These are phyloP conservation scores for Claviceps quebecensis DNA, from an alignment of 2,329 filamentous ascomycete genomes.

Conservation along the genomic window DNA sequence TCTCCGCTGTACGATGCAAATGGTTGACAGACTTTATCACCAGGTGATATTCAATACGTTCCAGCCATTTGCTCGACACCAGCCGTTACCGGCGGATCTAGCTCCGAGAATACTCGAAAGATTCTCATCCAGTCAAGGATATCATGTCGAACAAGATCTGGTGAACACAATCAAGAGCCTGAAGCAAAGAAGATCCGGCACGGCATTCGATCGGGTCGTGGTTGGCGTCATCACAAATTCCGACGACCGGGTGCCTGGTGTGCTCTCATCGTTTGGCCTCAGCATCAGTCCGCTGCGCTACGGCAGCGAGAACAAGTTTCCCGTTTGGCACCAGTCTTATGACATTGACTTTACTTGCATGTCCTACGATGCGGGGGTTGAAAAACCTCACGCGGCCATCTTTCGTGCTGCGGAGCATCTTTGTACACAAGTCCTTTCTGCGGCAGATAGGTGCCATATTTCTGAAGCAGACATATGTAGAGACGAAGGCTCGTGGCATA, in stretches of 20 bases:
- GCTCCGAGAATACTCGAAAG: slow-evolving; percentile 33
- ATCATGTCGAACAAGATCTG: slow-evolving; percentile 33
- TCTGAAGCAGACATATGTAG: slow-evolving; percentile 7
- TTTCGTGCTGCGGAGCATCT: slow-evolving; percentile 39
- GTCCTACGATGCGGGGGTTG: slow-evolving; percentile 47
- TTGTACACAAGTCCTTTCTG: slow-evolving; percentile 18
- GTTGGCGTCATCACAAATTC: slow-evolving; percentile 50
- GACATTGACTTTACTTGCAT: slow-evolving; percentile 43
- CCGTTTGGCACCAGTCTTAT: slow-evolving; percentile 5
- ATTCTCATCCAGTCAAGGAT: slow-evolving; percentile 40
- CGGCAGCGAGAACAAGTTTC: slow-evolving; percentile 5
- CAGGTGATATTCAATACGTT: slow-evolving; percentile 44
- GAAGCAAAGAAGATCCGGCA: slow-evolving; percentile 10
- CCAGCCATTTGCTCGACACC: slow-evolving; percentile 20
- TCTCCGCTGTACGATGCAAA: neutral
- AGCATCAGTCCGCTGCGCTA: slow-evolving; percentile 25
- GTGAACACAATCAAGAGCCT: slow-evolving; percentile 29
- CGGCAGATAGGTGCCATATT: slow-evolving; percentile 3
- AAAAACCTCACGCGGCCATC: slow-evolving; percentile 43
- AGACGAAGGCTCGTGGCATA: slow-evolving; percentile 18
- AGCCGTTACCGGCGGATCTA: slow-evolving; percentile 29
- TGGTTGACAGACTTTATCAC: neutral
- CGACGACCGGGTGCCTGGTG: slow-evolving; percentile 41
- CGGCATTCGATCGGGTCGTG: slow-evolving; percentile 24
- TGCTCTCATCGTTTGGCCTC: slow-evolving; percentile 40